Conservation (phyloP, 345 rosid species). For the Lenwebbia sp. region DNA sequence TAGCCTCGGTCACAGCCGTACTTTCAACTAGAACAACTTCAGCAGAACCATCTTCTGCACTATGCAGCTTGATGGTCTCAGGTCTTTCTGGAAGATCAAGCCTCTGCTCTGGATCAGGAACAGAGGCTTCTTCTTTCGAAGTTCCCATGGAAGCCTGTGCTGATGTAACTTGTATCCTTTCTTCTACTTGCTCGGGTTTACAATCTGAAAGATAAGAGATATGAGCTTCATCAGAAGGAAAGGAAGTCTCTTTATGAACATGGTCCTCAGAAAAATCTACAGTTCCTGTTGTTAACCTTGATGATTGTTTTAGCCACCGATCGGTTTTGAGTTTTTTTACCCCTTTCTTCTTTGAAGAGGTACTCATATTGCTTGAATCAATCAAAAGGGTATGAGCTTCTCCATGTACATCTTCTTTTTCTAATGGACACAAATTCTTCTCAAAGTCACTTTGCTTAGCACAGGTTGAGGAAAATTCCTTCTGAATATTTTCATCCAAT, state of each 20-base stretch:
- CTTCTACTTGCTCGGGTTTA: neutral
- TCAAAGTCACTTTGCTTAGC: neutral
- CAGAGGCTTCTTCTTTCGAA: neutral
- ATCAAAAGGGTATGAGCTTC: neutral
- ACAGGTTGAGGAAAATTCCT: neutral
- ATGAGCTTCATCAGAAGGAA: constrained; percentile 1
- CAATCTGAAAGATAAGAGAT: neutral
- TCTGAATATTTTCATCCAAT: neutral
- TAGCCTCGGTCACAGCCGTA: neutral
- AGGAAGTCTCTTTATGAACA: neutral
- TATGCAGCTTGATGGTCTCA: constrained; percentile 2
- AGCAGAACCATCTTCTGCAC: neutral
- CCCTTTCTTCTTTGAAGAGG: neutral
- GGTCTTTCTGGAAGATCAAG: neutral
- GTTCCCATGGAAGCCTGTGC: neutral
- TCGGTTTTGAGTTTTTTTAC: neutral
- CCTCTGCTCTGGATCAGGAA: neutral
- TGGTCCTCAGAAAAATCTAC: neutral
- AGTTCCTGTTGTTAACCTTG: neutral
- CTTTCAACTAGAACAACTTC: neutral
- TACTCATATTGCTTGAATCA: neutral
- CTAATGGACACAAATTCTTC: neutral
- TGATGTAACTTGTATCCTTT: neutral
- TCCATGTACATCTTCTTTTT: neutral
- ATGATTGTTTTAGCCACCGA: neutral